Conservation (phyloP, 192 early-diverging fungal species). For the Diversispora eburnea region DNA sequence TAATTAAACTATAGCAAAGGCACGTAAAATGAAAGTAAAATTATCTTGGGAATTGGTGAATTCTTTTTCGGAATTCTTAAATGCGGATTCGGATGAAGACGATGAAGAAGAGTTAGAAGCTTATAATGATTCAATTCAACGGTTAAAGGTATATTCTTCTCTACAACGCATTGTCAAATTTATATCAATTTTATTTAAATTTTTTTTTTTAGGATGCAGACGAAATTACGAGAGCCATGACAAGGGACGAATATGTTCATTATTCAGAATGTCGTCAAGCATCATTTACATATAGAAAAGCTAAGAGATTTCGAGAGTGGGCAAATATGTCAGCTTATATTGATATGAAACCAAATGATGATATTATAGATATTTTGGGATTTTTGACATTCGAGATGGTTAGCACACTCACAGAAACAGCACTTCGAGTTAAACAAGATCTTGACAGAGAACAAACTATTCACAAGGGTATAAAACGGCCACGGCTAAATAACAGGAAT, state of each 20-base stretch:
- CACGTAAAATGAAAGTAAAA: conserved; percentile 61
- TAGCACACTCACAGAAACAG: conserved; percentile 82
- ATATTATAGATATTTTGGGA: conserved; percentile 95
- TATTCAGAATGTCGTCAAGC: conserved; percentile 98
- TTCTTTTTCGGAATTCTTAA: conserved; percentile 71
- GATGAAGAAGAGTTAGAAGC: conserved; percentile 90
- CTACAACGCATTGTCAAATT: background rate
- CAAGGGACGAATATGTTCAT: conserved; percentile 97
- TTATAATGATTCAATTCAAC: conserved; percentile 82
- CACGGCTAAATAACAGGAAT: background rate
- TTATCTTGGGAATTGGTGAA: conserved; percentile 93
- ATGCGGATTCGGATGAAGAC: conserved; percentile 75
- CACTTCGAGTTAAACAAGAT: conserved; percentile 71
- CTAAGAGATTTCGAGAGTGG: conserved; percentile 94
- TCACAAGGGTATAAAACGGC: conserved; percentile 27
- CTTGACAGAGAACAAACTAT: conserved; percentile 43
- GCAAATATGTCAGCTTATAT: conserved; percentile 83
- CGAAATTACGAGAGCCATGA: conserved; percentile 89
- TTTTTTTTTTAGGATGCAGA: conserved; percentile 70
- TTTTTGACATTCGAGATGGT: conserved; percentile 97
- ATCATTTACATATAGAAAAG: conserved; percentile 92
- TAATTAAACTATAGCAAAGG: conserved; percentile 45
- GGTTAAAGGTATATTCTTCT: conserved; percentile 55
- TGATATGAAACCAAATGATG: conserved; percentile 86
- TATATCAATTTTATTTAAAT: background rate